Percentiles rank a stretch among this genome's conserved stretches.
Conservation (phyloP, 495 filamentous ascomycete genomes). For the Penicillium roqueforti region DNA sequence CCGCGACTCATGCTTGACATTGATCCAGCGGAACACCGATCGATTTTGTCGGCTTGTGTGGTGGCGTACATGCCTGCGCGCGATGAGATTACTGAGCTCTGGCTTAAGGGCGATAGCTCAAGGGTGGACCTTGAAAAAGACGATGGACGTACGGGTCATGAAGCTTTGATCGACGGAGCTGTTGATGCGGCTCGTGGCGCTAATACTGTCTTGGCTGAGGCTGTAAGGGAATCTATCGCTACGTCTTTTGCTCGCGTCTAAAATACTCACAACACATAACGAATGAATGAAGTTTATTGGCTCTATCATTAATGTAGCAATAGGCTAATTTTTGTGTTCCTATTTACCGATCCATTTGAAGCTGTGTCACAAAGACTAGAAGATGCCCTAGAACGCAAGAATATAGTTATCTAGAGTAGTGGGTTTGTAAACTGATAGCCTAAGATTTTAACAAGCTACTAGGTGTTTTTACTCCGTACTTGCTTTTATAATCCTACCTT, state of each 20-base stretch:
- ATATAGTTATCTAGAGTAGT: no score
- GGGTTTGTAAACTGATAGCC: background rate
- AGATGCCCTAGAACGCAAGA: background rate
- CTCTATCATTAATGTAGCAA: background rate
- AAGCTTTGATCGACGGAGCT: constrained; percentile 58
- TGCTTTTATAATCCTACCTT: background rate
- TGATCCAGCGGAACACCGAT: constrained; percentile 68
- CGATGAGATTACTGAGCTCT: constrained; percentile 90
- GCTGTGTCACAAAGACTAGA: background rate
- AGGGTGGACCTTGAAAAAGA: constrained; percentile 29
- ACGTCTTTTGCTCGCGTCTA: constrained; percentile 22
- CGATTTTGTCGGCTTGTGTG: constrained; percentile 73
- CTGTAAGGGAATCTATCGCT: constrained; percentile 51
- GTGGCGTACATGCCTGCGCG: constrained; percentile 83
- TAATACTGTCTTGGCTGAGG: constrained; percentile 55
- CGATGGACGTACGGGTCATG: constrained; percentile 36
- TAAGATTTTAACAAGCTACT: background rate
- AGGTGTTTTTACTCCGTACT: background rate
- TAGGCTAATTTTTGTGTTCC: background rate
- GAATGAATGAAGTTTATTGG: constrained; percentile 16
- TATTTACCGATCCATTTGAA: background rate
- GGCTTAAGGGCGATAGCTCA: constrained; percentile 76
- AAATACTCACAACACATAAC: constrained; percentile 5
- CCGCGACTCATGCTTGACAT: constrained; percentile 73
- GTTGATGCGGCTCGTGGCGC: constrained; percentile 59